Evolutionary conservation across 148 eudicot genomes (phyloP).

Genomic region (Vaccinium vitisidaea): DNA sequence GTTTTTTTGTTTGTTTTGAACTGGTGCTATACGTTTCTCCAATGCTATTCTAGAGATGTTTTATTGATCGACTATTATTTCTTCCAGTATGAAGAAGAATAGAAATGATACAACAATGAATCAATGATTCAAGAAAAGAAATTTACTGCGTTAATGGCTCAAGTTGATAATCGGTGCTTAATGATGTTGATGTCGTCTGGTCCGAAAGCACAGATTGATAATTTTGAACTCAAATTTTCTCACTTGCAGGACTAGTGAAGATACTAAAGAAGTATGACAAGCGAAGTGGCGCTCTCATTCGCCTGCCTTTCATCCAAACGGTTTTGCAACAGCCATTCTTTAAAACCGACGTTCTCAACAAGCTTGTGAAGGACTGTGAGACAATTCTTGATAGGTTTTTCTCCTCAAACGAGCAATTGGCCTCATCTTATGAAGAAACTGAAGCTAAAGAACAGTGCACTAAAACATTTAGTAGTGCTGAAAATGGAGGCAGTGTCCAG

Average conservation of each 20-base stretch:
- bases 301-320: conserved; percentile 81
- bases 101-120: not conserved
- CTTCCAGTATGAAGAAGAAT: not conserved
- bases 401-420: conserved; percentile 41
- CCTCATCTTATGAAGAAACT: conserved; percentile 20
- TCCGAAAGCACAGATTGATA: not conserved
- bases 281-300: conserved; percentile 78
- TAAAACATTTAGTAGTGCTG: not conserved
- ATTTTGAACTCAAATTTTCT: not conserved
- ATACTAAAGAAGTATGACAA: conserved; percentile 92
- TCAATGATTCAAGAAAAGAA: not conserved
- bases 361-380: conserved; percentile 87
- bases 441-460: conserved; percentile 18
- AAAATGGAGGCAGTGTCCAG: not conserved
- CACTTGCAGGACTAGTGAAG: conserved; percentile 68
- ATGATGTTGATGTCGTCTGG: not conserved
- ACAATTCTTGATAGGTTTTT: conserved; percentile 63
- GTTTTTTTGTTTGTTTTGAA: not conserved
- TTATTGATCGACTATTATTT: not conserved
- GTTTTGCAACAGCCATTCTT: conserved; percentile 90
- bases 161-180: not conserved
- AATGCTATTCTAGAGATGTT: no score
- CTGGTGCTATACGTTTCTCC: not conserved
- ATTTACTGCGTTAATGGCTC: not conserved
- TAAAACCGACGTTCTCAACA: conserved; percentile 71